These are phyloP conservation scores for Mrakiaceae sp. DNA, from an alignment of 1,284 basidiomycete genomes.

Conservation along the genomic window DNA sequence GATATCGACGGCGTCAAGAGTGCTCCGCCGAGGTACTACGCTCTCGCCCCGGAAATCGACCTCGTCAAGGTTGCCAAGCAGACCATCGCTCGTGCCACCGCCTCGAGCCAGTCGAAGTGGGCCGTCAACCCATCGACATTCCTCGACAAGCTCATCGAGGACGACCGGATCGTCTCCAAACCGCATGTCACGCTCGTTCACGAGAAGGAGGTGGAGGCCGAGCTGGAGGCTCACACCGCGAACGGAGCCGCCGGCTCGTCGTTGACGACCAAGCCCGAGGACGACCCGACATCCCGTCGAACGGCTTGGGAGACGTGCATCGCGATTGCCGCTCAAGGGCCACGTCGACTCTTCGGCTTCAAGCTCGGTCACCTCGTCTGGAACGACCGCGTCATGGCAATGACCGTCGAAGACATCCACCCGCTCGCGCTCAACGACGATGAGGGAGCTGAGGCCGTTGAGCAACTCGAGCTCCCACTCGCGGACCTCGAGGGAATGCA, in stretches of 20 bases:
- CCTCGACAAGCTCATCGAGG: conserved; percentile 45
- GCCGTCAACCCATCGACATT: conserved; percentile 36
- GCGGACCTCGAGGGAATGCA: conserved; percentile 52
- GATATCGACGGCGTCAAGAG: conserved; percentile 32
- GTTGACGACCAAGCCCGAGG: not conserved
- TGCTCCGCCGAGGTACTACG: conserved; percentile 53
- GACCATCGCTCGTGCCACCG: conserved; percentile 23
- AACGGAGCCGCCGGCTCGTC: not conserved
- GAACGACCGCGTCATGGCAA: conserved; percentile 69
- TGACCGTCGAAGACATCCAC: conserved; percentile 50
- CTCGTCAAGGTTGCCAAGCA: conserved; percentile 42
- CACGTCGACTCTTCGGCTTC: conserved; percentile 49
- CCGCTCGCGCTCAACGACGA: conserved; percentile 30
- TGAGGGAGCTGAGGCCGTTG: conserved; percentile 8
- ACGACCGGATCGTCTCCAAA: conserved; percentile 44
- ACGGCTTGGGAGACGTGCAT: conserved; percentile 57
- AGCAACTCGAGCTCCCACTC: conserved; percentile 36
- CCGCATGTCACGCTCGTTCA: conserved; percentile 89
- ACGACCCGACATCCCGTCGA: not conserved
- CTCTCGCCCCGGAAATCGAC: conserved; percentile 60
- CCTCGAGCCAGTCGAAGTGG: conserved; percentile 15
- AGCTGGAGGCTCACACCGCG: conserved; percentile 25
- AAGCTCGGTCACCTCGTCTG: conserved; percentile 56
- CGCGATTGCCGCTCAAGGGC: conserved; percentile 35
- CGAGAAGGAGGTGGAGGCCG: conserved; percentile 42